Percentiles rank a stretch among this genome's conserved stretches.
Evolutionary conservation across 1,284 basidiomycete species (phyloP).

Genomic region (Cryptococcus maquisensis): DNA sequence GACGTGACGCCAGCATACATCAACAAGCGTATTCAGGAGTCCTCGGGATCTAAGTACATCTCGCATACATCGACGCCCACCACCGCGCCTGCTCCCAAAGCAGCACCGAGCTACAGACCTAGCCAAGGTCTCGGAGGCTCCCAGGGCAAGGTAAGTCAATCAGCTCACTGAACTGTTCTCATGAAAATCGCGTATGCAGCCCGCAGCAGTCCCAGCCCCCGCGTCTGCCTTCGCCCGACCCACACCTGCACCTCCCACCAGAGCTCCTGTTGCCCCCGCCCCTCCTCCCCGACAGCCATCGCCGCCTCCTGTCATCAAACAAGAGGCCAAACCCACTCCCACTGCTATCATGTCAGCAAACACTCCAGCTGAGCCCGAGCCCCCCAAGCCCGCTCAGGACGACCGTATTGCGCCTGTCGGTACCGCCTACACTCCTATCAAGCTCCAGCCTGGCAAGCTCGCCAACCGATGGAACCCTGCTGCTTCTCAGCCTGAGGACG

Average conservation of each 20-base stretch:
- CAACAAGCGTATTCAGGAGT: slow-evolving; percentile 81
- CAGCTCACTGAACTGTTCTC: no score
- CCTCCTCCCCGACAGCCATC: slow-evolving; percentile 51
- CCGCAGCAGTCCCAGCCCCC: slow-evolving; percentile 26
- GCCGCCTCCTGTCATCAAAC: slow-evolving; percentile 47
- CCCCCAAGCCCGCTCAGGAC: slow-evolving; percentile 66
- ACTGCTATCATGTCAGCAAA: slow-evolving; percentile 25
- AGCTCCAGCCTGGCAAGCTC: slow-evolving; percentile 72
- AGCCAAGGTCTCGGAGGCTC: slow-evolving; percentile 43
- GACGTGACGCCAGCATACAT: slow-evolving; percentile 76
- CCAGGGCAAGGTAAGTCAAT: slow-evolving; percentile 35
- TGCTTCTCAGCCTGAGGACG: slow-evolving; percentile 52
- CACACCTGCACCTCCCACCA: slow-evolving; percentile 40
- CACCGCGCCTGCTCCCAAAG: slow-evolving; percentile 21
- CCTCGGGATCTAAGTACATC: slow-evolving; percentile 84
- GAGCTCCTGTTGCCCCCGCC: slow-evolving; percentile 51
- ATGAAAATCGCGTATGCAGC: slow-evolving; percentile 15
- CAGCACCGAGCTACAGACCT: slow-evolving; percentile 39
- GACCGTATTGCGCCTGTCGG: slow-evolving; percentile 78
- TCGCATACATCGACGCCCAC: slow-evolving; percentile 33
- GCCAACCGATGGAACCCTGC: slow-evolving; percentile 69
- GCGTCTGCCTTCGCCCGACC: slow-evolving; percentile 32
- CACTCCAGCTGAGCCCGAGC: slow-evolving; percentile 27
- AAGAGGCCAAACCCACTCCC: slow-evolving; percentile 13
- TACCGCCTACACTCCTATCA: slow-evolving; percentile 81